phyloP scores from a whole-genome alignment of 345 rosid species.

The Dimocarpus longan region DNA sequence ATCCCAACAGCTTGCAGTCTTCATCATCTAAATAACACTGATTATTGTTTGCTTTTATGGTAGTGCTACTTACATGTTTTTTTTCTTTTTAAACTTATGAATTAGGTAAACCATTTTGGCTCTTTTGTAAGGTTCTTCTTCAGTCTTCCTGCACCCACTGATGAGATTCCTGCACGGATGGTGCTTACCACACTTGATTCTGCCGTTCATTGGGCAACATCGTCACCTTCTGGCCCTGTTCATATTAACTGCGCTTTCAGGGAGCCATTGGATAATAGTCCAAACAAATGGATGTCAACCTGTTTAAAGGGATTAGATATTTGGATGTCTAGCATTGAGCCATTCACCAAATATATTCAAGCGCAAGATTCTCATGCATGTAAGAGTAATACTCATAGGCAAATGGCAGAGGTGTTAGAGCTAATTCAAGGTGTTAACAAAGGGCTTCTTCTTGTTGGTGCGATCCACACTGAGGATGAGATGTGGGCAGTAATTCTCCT shows the following conservation, averaged over 20 bases:
- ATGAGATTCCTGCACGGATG: conserved; percentile 77
- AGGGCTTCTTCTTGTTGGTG: conserved; percentile 77
- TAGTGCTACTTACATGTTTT: conserved; percentile 10
- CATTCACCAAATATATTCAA: conserved; percentile 78
- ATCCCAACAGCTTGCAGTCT: background rate
- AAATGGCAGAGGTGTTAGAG: conserved; percentile 57
- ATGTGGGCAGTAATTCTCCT: conserved; percentile 87
- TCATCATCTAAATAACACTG: background rate
- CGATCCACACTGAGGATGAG: conserved; percentile 76
- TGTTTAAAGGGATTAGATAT: conserved; percentile 79
- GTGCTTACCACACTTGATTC: conserved; percentile 88
- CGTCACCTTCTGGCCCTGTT: conserved; percentile 81
- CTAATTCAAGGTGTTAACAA: conserved; percentile 51
- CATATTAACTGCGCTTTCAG: conserved; percentile 93
- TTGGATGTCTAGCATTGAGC: conserved; percentile 73
- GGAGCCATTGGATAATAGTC: conserved; percentile 78
- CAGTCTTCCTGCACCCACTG: conserved; percentile 84
- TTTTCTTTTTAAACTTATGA: conserved; percentile 24
- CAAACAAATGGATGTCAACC: conserved; percentile 55
- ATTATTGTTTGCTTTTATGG: background rate
- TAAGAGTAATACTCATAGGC: conserved; percentile 27
- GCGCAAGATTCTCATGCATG: conserved; percentile 44
- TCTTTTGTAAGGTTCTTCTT: conserved; percentile 89
- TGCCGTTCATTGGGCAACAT: conserved; percentile 79
- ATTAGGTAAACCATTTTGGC: conserved; percentile 88